Conservation (phyloP, 2,329 filamentous ascomycete species). For the Pyrenochaeta sp. region DNA sequence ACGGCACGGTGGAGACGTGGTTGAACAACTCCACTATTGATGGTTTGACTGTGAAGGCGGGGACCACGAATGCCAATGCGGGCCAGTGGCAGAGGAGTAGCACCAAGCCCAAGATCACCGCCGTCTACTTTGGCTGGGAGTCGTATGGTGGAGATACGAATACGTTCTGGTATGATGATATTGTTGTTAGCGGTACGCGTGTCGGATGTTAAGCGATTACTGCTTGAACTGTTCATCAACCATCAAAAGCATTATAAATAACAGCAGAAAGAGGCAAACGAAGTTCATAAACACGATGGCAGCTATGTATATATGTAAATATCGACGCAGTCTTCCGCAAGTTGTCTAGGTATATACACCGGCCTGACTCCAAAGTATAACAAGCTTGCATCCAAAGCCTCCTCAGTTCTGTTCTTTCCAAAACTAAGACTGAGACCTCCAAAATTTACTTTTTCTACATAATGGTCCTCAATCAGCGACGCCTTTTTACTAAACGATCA, state of each 20-base stretch:
- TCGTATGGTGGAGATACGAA: conserved; percentile 68
- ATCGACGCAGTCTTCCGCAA: not conserved
- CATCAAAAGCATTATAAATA: not conserved
- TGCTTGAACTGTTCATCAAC: not conserved
- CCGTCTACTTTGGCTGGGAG: conserved; percentile 70
- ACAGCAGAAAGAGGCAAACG: not conserved
- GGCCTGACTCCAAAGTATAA: no score
- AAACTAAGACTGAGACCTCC: no score
- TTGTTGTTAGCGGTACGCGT: conserved; percentile 53
- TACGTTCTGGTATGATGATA: conserved; percentile 71
- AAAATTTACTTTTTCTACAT: no score
- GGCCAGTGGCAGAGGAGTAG: conserved; percentile 62
- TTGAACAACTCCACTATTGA: conserved; percentile 61
- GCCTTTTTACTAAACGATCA: no score
- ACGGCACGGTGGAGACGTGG: conserved; percentile 69
- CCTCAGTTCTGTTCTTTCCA: no score
- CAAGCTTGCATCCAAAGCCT: no score
- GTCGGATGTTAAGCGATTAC: not conserved
- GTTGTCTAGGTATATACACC: no score
- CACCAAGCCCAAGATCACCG: conserved; percentile 62
- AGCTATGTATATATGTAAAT: not conserved
- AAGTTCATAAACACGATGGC: not conserved
- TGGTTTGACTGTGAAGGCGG: conserved; percentile 60
- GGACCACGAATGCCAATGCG: conserved; percentile 61
- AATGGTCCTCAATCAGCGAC: no score